These are phyloP conservation scores for Corylus avellana DNA, from an alignment of 306 rosid genomes.

Conservation along the genomic window DNA sequence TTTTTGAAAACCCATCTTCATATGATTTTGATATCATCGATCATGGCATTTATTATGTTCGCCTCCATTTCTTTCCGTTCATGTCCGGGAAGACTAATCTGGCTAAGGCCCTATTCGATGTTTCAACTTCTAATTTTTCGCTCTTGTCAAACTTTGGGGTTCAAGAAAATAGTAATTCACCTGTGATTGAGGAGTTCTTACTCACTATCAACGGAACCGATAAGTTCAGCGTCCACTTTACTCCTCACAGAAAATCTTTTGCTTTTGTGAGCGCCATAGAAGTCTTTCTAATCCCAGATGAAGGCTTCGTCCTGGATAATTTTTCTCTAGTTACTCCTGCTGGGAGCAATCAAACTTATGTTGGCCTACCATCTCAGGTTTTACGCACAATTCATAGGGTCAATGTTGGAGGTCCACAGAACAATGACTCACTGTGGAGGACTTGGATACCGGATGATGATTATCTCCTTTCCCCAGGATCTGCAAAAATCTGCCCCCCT, in stretches of 20 bases:
- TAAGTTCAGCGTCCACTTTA: constrained; percentile 27
- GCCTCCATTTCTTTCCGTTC: constrained; percentile 57
- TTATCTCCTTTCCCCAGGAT: neutral
- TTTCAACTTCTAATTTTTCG: constrained; percentile 26
- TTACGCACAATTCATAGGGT: constrained; percentile 29
- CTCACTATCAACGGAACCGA: neutral
- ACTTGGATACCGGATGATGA: constrained; percentile 41
- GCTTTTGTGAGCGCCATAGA: constrained; percentile 61
- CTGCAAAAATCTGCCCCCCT: neutral
- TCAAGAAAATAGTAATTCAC: neutral
- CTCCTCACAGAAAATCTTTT: neutral
- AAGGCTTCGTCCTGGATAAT: fast-evolving
- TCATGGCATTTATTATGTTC: constrained; percentile 35
- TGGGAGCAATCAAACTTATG: neutral
- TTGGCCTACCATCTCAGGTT: neutral
- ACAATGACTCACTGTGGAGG: constrained; percentile 26
- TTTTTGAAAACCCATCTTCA: too few relatives aligned
- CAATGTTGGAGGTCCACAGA: constrained; percentile 37
- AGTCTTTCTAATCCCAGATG: constrained; percentile 34
- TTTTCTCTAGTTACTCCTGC: neutral
- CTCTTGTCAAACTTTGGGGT: constrained; percentile 18
- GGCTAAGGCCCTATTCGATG: constrained; percentile 42
- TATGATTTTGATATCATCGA: constrained; percentile 9
- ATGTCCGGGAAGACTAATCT: constrained; percentile 15
- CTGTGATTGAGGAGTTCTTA: constrained; percentile 31